phyloP scores from a whole-genome alignment of 176 grass and related monocot genomes.

The Calamus simplicifolius region DNA sequence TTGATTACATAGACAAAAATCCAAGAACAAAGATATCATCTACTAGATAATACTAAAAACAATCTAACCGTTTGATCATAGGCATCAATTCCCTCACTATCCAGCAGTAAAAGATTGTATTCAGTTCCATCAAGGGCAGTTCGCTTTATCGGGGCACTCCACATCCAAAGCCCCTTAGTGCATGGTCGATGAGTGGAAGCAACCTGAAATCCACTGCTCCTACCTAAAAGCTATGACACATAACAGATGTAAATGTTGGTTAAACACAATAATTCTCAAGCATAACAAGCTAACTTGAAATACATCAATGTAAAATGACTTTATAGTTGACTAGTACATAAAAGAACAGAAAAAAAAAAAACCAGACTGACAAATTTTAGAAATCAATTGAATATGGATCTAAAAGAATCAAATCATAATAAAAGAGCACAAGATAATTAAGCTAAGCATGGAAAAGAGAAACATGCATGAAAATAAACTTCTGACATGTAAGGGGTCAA shows the following conservation, averaged over 20 bases:
- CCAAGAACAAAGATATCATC: not conserved
- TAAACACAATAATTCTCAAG: no score
- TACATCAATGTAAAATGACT: not conserved
- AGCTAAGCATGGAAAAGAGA: no score
- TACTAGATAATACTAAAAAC: conserved; percentile 8
- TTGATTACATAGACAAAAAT: not conserved
- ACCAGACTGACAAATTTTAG: no score
- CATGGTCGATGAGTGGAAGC: conserved; percentile 72
- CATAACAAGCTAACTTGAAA: not conserved
- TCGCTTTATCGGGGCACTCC: conserved; percentile 67
- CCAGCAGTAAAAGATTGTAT: conserved; percentile 67
- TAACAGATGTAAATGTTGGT: conserved; percentile 2
- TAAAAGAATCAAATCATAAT: no score
- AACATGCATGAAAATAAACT: no score
- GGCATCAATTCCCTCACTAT: conserved; percentile 81
- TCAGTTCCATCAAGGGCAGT: conserved; percentile 72
- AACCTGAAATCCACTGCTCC: conserved; percentile 71
- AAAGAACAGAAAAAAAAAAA: no score
- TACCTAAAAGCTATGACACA: conserved; percentile 53
- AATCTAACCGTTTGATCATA: conserved; percentile 62
- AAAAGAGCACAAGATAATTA: no score
- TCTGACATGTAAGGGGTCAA: no score
- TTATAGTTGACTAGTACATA: not conserved
- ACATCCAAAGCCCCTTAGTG: conserved; percentile 91
- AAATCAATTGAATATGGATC: no score